These are phyloP conservation scores for Acanthamoeba lugdunensis DNA, from an alignment of 208 protist genomes.

Conservation along the genomic window DNA sequence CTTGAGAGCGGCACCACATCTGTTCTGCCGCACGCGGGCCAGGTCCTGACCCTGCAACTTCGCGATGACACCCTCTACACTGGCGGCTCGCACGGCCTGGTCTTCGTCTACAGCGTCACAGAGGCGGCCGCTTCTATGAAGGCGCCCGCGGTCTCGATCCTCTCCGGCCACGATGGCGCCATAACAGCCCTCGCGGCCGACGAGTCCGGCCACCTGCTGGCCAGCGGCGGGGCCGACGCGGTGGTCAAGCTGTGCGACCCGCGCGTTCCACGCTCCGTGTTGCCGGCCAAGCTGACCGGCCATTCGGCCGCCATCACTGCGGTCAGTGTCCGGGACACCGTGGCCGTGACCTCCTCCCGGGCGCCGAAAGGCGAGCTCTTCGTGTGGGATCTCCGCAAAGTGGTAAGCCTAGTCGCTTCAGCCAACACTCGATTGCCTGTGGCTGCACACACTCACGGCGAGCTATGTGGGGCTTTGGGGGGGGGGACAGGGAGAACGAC, in stretches of 20 bases:
- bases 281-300: background rate
- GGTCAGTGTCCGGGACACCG: background rate
- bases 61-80: background rate
- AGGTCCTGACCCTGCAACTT: background rate
- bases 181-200: background rate
- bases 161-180: background rate
- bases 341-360: background rate
- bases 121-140: background rate
- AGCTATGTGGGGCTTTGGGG: background rate
- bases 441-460: no score
- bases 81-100: background rate
- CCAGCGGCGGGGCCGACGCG: background rate
- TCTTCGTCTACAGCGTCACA: background rate
- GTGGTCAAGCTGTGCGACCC: background rate
- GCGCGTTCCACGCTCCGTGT: background rate
- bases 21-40: background rate
- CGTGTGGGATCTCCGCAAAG: background rate
- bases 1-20: background rate
- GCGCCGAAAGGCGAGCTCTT: background rate
- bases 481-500: background rate
- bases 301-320: background rate
- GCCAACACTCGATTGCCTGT: background rate
- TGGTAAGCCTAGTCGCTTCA: background rate
- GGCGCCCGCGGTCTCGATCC: background rate
- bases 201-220: background rate